Evolutionary conservation across 495 filamentous ascomycete species (phyloP).

Genomic region (Clavariopsis aquatica): DNA sequence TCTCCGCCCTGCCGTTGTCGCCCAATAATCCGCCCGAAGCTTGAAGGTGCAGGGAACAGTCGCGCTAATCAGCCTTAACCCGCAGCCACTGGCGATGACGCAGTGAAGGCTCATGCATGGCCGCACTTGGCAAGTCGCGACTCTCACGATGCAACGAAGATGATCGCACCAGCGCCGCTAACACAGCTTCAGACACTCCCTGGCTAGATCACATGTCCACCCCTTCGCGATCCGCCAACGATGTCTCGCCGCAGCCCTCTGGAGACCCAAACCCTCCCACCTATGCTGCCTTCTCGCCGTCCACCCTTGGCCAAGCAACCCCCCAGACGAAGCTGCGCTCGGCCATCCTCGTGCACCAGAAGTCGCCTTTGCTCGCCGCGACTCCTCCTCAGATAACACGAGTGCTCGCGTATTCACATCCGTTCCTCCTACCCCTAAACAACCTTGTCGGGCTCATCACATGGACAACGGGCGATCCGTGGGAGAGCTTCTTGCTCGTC

Average conservation of each 20-base stretch:
- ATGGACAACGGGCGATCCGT: slow-evolving; percentile 91
- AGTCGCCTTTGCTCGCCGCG: slow-evolving; percentile 87
- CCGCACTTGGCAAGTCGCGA: slow-evolving; percentile 37
- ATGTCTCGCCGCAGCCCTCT: slow-evolving; percentile 32
- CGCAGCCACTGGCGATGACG: slow-evolving; percentile 28
- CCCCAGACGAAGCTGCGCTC: slow-evolving; percentile 75
- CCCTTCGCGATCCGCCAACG: slow-evolving; percentile 39
- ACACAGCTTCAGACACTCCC: slow-evolving; percentile 35
- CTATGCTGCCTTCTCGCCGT: slow-evolving; percentile 82
- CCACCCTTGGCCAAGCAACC: slow-evolving; percentile 67
- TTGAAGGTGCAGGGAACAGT: background rate
- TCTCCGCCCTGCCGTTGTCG: too few species aligned
- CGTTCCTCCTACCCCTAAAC: slow-evolving; percentile 85
- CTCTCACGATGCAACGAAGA: background rate
- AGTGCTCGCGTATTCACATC: slow-evolving; percentile 89
- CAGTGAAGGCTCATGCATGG: slow-evolving; percentile 37
- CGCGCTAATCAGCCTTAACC: background rate
- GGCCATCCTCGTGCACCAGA: slow-evolving; percentile 93
- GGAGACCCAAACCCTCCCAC: slow-evolving; percentile 67
- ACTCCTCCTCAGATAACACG: slow-evolving; percentile 93
- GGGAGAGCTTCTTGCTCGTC: slow-evolving; percentile 93
- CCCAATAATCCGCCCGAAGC: background rate
- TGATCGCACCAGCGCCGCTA: slow-evolving; percentile 14
- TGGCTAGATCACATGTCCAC: slow-evolving; percentile 43
- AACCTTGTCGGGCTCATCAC: slow-evolving; percentile 78